Percentiles rank a stretch among this genome's conserved stretches.
phyloP scores from a whole-genome alignment of 805 yeast genomes.

The Brettanomyces sp. region DNA sequence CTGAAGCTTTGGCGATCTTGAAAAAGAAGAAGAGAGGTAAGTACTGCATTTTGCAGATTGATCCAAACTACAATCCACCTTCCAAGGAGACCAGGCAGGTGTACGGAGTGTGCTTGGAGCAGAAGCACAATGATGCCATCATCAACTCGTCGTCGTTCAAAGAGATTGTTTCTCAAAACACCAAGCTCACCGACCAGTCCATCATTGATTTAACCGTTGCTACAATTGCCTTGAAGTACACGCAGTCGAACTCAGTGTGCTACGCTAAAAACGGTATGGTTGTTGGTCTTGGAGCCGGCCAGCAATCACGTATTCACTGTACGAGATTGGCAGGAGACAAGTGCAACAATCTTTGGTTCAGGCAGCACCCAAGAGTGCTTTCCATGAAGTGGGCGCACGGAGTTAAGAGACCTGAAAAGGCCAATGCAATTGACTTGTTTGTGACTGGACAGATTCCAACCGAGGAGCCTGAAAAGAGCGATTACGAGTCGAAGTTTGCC shows the following conservation, averaged over 20 bases:
- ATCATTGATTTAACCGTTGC: constrained; percentile 91
- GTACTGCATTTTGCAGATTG: constrained; percentile 92
- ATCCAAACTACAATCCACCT: constrained; percentile 86
- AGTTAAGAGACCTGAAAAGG: constrained; percentile 95
- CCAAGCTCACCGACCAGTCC: constrained; percentile 84
- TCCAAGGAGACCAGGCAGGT: constrained; percentile 84
- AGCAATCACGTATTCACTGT: constrained; percentile 98
- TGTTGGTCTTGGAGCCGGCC: constrained; percentile 98
- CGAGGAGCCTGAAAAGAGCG: constrained; percentile 85
- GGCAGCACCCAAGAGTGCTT: constrained; percentile 94
- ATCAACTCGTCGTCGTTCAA: constrained; percentile 84
- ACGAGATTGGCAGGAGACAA: constrained; percentile 98
- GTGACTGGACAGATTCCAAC: constrained; percentile 90
- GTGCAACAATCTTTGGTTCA: constrained; percentile 99
- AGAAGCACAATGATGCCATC: constrained; percentile 96
- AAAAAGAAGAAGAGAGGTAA: constrained; percentile 94
- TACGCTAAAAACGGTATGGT: constrained; percentile 99
- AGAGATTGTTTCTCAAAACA: constrained; percentile 84
- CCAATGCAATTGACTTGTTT: constrained; percentile 91
- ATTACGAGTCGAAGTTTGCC: constrained; percentile 83
- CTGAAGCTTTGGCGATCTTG: constrained; percentile 84
- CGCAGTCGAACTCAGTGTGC: constrained; percentile 97
- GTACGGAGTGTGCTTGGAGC: constrained; percentile 90
- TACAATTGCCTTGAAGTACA: constrained; percentile 92
- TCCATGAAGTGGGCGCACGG: constrained; percentile 97